Percentiles rank a stretch among this genome's conserved stretches.
phyloP scores from a whole-genome alignment of 2,329 filamentous ascomycete species.

The Aspergillus hortae region DNA sequence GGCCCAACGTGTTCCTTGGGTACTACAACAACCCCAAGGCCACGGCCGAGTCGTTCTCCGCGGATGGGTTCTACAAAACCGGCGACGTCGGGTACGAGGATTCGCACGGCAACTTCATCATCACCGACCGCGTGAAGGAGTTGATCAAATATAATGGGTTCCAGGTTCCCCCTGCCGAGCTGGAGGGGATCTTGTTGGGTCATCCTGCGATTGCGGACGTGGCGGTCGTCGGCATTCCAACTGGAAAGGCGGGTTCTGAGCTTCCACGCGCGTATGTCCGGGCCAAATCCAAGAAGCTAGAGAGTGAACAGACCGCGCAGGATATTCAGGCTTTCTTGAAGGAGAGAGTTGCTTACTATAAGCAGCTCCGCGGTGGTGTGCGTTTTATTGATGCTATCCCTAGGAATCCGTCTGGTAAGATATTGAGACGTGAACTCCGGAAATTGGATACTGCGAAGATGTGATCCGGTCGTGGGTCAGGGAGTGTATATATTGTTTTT shows the following conservation, averaged over 20 bases:
- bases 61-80: slow-evolving; percentile 74
- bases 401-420: not conserved
- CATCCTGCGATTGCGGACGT: slow-evolving; percentile 49
- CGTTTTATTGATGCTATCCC: not conserved
- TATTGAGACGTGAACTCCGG: not conserved
- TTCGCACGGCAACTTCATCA: slow-evolving; percentile 69
- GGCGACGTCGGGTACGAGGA: slow-evolving; percentile 73
- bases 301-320: not conserved
- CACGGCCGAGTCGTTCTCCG: slow-evolving; percentile 59
- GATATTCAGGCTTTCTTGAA: not conserved
- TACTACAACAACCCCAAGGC: slow-evolving; percentile 68
- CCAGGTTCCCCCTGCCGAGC: slow-evolving; percentile 60
- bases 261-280: slow-evolving; percentile 58
- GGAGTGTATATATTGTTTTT: too few relatives aligned
- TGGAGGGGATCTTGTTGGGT: slow-evolving; percentile 46
- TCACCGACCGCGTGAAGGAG: slow-evolving; percentile 70
- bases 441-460: not conserved
- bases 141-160: slow-evolving; percentile 59
- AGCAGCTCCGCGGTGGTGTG: not conserved
- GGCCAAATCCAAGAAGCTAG: not conserved
- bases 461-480: not conserved
- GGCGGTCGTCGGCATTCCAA: slow-evolving; percentile 55
- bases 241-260: slow-evolving; percentile 56
- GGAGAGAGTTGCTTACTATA: not conserved
- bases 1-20: slow-evolving; percentile 72